Evolutionary conservation across 306 rosid genomes (phyloP).

Genomic region (Prunus persica): DNA sequence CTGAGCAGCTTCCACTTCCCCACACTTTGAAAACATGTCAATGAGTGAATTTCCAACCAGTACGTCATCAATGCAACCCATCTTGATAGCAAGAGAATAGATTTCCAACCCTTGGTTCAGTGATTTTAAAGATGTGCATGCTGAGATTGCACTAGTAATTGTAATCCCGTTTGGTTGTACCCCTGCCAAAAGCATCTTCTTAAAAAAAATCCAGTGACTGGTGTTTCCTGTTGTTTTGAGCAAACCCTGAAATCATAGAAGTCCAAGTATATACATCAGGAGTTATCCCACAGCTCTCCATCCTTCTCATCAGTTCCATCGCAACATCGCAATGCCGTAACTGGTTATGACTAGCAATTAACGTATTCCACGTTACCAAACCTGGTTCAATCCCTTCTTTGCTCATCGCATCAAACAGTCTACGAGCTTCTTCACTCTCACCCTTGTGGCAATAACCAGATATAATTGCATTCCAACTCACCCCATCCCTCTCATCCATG

Average conservation of each 20-base stretch:
- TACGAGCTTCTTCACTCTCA: slow-evolving; percentile 52
- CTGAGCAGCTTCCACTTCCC: slow-evolving; percentile 73
- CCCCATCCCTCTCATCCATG: slow-evolving; percentile 57
- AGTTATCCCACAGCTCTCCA: slow-evolving; percentile 59
- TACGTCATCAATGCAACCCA: slow-evolving; percentile 40
- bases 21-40: slow-evolving; percentile 86
- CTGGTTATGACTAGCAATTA: slow-evolving; percentile 69
- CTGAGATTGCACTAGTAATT: slow-evolving; percentile 61
- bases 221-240: slow-evolving; percentile 54
- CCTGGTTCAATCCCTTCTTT: slow-evolving; percentile 55
- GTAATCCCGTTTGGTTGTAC: slow-evolving; percentile 69
- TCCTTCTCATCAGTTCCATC: slow-evolving; percentile 71
- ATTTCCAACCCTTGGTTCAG: slow-evolving; percentile 61
- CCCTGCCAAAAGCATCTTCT: slow-evolving; percentile 58
- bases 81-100: slow-evolving; percentile 65
- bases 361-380: slow-evolving; percentile 78
- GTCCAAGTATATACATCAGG: slow-evolving; percentile 99
- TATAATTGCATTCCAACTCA: slow-evolving; percentile 74
- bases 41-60: slow-evolving; percentile 70
- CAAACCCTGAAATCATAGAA: slow-evolving; percentile 85
- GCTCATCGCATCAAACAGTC: slow-evolving; percentile 59
- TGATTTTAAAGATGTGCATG: slow-evolving; percentile 68
- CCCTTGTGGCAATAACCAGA: slow-evolving; percentile 68
- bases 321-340: slow-evolving; percentile 66
- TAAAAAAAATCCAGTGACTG: slow-evolving; percentile 66